Percentiles rank a stretch among this genome's conserved stretches.
Evolutionary conservation across 2,329 filamentous ascomycete species (phyloP).

Genomic region (Apiospora arundinis): DNA sequence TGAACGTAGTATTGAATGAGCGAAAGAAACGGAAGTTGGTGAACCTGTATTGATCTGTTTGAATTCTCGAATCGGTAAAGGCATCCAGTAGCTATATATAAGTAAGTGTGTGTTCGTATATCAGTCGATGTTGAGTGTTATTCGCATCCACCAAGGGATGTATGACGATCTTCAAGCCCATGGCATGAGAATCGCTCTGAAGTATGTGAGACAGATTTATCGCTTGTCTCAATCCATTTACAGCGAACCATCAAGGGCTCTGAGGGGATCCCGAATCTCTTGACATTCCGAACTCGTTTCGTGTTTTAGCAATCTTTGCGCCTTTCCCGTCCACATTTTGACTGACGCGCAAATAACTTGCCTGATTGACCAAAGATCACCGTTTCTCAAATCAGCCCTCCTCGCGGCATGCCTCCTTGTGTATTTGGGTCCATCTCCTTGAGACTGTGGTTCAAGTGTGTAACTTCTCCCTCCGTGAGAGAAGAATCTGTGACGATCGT

Average conservation of each 20-base stretch:
- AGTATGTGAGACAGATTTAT: neutral
- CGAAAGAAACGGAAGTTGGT: neutral
- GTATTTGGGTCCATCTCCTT: no score
- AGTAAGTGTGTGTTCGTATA: neutral
- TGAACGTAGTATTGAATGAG: neutral
- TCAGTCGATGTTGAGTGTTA: neutral
- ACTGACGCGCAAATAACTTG: neutral
- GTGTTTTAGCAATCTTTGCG: neutral
- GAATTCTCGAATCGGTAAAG: neutral
- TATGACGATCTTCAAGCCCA: neutral
- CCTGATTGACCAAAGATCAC: neutral
- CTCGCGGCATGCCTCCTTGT: neutral
- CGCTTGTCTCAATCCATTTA: neutral
- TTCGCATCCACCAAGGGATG: neutral
- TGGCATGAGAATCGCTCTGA: neutral
- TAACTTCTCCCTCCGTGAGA: no score
- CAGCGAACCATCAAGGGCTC: neutral
- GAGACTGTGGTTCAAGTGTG: no score
- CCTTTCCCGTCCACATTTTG: neutral
- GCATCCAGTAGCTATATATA: neutral
- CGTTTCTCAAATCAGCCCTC: neutral
- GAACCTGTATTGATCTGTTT: neutral
- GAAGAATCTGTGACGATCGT: no score
- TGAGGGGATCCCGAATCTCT: neutral
- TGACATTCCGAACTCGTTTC: neutral